A percentile compares a stretch with the other conserved stretches of the same genome.
Evolutionary conservation across 108 stramenopile genomes (phyloP).

Genomic region (Stephanodiscus minutulus): DNA sequence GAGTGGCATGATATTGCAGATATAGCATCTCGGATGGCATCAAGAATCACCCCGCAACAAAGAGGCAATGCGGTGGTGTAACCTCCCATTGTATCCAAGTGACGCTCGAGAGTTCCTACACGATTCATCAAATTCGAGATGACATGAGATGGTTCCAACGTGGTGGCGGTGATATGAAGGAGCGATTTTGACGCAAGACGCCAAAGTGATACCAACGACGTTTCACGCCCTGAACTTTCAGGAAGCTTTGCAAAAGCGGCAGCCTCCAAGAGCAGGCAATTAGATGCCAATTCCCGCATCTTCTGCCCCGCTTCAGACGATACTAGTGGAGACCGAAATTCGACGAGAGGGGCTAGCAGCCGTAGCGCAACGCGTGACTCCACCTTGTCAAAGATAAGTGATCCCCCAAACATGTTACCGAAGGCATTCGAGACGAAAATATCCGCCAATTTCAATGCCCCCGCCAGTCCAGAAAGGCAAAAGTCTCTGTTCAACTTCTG

Average conservation of each 20-base stretch:
- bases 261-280: conserved; percentile 71
- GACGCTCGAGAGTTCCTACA: conserved; percentile 28
- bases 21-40: conserved; percentile 24
- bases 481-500: not conserved
- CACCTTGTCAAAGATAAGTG: conserved; percentile 7
- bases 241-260: conserved; percentile 19
- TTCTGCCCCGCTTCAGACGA: conserved; percentile 30
- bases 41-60: conserved; percentile 35
- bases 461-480: conserved; percentile 8
- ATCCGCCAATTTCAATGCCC: conserved; percentile 16
- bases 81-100: conserved; percentile 21
- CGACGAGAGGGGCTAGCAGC: conserved; percentile 66
- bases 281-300: conserved; percentile 55
- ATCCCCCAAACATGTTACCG: not conserved
- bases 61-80: conserved; percentile 3
- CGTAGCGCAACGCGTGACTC: conserved; percentile 69
- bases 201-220: conserved; percentile 31
- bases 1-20: conserved; percentile 24
- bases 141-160: conserved; percentile 2
- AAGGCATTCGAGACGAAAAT: conserved; percentile 16
- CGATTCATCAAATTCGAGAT: conserved; percentile 39
- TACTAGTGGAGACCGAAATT: conserved; percentile 31
- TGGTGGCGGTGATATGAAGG: conserved; percentile 21
- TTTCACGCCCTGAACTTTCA: conserved; percentile 2
- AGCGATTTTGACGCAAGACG: conserved; percentile 39